A percentile compares a stretch with the other conserved stretches of the same genome.
These are phyloP conservation scores for Phaeophleospora eucalypticola DNA, from an alignment of 2,329 filamentous ascomycete species.

Conservation along the genomic window DNA sequence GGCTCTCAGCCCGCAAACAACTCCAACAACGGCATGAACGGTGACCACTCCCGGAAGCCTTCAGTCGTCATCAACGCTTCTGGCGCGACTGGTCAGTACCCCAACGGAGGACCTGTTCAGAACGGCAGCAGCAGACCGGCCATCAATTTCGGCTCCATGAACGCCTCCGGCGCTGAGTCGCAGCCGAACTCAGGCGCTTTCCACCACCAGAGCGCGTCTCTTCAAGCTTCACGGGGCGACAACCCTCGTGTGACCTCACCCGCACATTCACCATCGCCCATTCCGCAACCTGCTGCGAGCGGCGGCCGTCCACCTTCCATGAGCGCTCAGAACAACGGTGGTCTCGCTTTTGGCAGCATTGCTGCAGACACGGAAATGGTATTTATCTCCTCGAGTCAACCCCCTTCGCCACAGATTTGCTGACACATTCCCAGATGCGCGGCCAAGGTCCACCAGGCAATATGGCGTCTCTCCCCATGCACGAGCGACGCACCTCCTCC, in stretches of 20 bases:
- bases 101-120: conserved; percentile 68
- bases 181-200: conserved; percentile 60
- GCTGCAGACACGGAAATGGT: conserved; percentile 72
- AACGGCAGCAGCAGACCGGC: conserved; percentile 46
- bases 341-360: conserved; percentile 78
- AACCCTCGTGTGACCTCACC: conserved; percentile 78
- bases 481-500: conserved; percentile 80
- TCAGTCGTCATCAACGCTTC: conserved; percentile 89
- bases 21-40: conserved; percentile 59
- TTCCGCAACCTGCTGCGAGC: conserved; percentile 73
- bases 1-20: conserved; percentile 47
- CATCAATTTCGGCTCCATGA: conserved; percentile 78
- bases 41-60: conserved; percentile 76
- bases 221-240: conserved; percentile 47
- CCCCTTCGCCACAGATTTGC: background rate
- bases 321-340: conserved; percentile 65
- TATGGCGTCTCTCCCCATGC: conserved; percentile 54
- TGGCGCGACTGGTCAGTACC: conserved; percentile 68
- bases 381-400: conserved; percentile 3
- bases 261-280: conserved; percentile 84
- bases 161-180: conserved; percentile 59
- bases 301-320: conserved; percentile 76
- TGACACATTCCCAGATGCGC: conserved; percentile 23
- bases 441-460: conserved; percentile 14
- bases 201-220: conserved; percentile 57